Evolutionary conservation across 208 protist species (phyloP).

Genomic region (Acanthamoeba healyi): DNA sequence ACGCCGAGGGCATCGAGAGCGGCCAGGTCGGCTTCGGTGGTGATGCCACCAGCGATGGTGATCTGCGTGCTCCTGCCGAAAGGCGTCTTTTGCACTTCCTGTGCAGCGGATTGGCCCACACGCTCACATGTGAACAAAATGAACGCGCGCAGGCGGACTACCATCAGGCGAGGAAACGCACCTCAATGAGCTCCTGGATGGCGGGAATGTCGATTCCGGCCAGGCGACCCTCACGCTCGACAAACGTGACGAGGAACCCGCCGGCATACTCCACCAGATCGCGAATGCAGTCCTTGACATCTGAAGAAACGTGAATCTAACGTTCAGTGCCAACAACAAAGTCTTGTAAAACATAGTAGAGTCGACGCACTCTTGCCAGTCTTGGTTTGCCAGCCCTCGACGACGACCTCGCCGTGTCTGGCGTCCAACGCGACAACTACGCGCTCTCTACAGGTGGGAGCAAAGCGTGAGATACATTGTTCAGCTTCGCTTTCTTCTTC

Average conservation of each 20-base stretch:
- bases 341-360: not conserved
- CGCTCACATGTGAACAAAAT: too few species aligned
- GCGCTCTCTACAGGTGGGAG: conserved; percentile 18
- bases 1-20: conserved; percentile 77
- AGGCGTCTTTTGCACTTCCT: conserved; percentile 56
- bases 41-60: conserved; percentile 79
- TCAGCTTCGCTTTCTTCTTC: too few species aligned
- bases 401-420: conserved; percentile 77
- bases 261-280: conserved; percentile 64
- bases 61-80: conserved; percentile 24
- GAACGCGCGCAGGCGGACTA: too few species aligned
- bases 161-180: not conserved
- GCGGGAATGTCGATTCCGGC: conserved; percentile 69
- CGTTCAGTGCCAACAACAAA: not conserved
- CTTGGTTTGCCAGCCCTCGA: conserved; percentile 80
- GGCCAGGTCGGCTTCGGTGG: conserved; percentile 73
- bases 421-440: conserved; percentile 75
- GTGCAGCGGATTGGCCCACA: too few species aligned
- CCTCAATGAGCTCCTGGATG: conserved; percentile 60
- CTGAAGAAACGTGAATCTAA: not conserved
- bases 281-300: conserved; percentile 69
- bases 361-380: conserved; percentile 65
- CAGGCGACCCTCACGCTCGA: conserved; percentile 76
- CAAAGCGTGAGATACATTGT: too few species aligned
- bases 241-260: conserved; percentile 78